These are phyloP conservation scores for Leishmania major DNA, from an alignment of 208 protist genomes.

Conservation along the genomic window DNA sequence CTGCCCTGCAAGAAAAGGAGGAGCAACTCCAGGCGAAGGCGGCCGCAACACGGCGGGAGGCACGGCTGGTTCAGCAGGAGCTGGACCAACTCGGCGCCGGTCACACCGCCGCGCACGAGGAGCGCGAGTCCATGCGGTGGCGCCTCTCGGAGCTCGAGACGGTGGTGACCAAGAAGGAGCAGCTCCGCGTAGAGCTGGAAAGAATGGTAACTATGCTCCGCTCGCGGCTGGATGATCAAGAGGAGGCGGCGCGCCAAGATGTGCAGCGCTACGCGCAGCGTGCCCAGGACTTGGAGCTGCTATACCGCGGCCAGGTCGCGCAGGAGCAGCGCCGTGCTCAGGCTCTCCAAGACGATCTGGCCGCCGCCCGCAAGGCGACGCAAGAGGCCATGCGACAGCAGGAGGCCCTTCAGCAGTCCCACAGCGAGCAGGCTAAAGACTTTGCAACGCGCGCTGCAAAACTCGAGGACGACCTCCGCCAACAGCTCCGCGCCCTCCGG, in stretches of 20 bases:
- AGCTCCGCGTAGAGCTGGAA: slow-evolving; percentile 27
- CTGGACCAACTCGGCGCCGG: slow-evolving; percentile 18
- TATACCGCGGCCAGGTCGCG: slow-evolving; percentile 15
- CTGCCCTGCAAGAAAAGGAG: slow-evolving; percentile 36
- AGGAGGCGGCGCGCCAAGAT: slow-evolving; percentile 18
- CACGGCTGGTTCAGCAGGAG: slow-evolving; percentile 18
- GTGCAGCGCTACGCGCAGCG: slow-evolving; percentile 28
- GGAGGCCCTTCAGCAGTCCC: slow-evolving; percentile 16
- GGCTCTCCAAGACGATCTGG: slow-evolving; percentile 25
- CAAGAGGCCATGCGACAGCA: slow-evolving; percentile 28
- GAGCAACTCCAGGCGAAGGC: slow-evolving; percentile 35
- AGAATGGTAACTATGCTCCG: slow-evolving; percentile 18
- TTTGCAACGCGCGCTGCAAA: slow-evolving; percentile 3
- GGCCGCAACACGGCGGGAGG: slow-evolving; percentile 31
- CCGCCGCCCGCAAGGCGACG: slow-evolving; percentile 10
- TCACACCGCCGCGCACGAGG: slow-evolving; percentile 33
- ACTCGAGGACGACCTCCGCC: slow-evolving; percentile 28
- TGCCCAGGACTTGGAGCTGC: slow-evolving; percentile 27
- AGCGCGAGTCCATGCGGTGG: slow-evolving; percentile 28
- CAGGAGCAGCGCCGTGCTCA: slow-evolving; percentile 29
- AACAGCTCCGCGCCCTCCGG: slow-evolving; percentile 23
- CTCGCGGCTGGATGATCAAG: slow-evolving; percentile 11
- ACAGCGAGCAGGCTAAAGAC: slow-evolving; percentile 12
- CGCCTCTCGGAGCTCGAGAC: slow-evolving; percentile 27
- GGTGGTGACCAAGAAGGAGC: slow-evolving; percentile 27